Base-by-base conservation (phyloP, 495 filamentous ascomycete species). In the Rostrohypoxylon terebratum region DNA sequence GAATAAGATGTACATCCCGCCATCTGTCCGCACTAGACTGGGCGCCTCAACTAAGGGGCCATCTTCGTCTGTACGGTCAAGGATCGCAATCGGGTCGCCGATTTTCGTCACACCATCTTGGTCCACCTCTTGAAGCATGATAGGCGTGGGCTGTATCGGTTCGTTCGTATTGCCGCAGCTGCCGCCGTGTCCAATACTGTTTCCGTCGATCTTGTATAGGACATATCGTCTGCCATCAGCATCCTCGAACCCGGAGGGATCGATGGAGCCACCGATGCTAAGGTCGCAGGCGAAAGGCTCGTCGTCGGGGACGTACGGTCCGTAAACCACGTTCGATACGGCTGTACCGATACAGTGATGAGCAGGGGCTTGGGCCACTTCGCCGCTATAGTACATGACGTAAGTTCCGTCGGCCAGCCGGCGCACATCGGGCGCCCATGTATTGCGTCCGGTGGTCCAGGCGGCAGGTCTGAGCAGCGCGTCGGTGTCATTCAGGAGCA, bases 131-230 rank as follows among this genome's bases (percentile, higher is more conserved):
- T 91, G 89, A 14, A 91, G 79, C 80, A 90, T 80, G 58, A 91
- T 86, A 0, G 89, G 89, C 6, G 89, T 91, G 4, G 81, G 63
- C 5, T 81, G 77, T 9, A 83, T 75, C 0, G 87, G 85, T 6
- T 67, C 74, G 18, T 86, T 76, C 18, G 80, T 81, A 74, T 90
- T 91, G 50, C 83, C 81, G 77, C 89, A 90, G 66, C 81, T 75
- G 4, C 86, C 88, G 28, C 89, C 87, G 53, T 86, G 72, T 14
- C 89, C 87, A 36, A 88, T 66, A 68, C 81, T 83, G 68, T 88
- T 90, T 23, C 89, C 89, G 75, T 91, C 87, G 6, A 91, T 80
- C 70, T 91, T 91, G 80, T 87, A 91, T 1, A 87, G 73, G 5
- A 90, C 82, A 60, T 88, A 90, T 7, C 83, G 80, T n/a, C 73